A percentile compares a stretch with the other conserved stretches of the same genome.
Evolutionary conservation across 331 rosid species (phyloP).

Genomic region (Phaseolus coccineus): DNA sequence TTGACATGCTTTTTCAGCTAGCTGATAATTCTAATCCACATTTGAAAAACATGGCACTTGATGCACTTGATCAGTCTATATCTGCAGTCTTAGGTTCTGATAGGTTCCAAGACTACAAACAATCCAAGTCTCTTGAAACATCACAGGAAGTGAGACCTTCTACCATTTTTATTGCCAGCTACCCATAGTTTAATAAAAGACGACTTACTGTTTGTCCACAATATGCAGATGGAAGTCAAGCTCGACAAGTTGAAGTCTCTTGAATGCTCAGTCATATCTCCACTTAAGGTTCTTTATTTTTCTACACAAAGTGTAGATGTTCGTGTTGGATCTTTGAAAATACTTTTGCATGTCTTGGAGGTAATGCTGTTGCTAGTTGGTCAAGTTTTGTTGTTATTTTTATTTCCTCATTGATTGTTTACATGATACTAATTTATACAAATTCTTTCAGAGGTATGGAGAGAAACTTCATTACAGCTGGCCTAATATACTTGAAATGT

Average conservation of each 20-base stretch:
- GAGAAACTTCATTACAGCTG: constrained; percentile 90
- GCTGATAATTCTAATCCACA: constrained; percentile 84
- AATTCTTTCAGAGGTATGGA: constrained; percentile 81
- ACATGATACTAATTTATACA: constrained; percentile 36
- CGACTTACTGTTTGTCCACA: constrained; percentile 40
- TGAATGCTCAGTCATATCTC: constrained; percentile 89
- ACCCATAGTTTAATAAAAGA: constrained; percentile 32
- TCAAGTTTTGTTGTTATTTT: constrained; percentile 37
- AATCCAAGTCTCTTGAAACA: constrained; percentile 53
- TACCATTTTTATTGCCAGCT: constrained; percentile 35
- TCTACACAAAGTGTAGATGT: constrained; percentile 80
- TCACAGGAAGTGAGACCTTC: constrained; percentile 69
- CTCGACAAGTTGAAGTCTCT: constrained; percentile 66
- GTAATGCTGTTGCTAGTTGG: constrained; percentile 52
- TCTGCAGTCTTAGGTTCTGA: constrained; percentile 94
- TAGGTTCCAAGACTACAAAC: constrained; percentile 62
- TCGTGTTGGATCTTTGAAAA: constrained; percentile 86
- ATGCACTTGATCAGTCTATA: constrained; percentile 91
- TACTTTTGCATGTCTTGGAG: constrained; percentile 97
- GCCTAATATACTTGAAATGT: constrained; percentile 90
- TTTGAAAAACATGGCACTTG: constrained; percentile 88
- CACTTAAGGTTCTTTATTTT: constrained; percentile 79
- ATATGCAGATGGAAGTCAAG: constrained; percentile 65
- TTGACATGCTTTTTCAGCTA: constrained; percentile 68
- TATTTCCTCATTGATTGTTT: constrained; percentile 41